Evolutionary conservation across 768 basidiomycete genomes (phyloP), one percentile per base, ranked within the genome.

Genomic region (Phaeolepiota aurea): DNA sequence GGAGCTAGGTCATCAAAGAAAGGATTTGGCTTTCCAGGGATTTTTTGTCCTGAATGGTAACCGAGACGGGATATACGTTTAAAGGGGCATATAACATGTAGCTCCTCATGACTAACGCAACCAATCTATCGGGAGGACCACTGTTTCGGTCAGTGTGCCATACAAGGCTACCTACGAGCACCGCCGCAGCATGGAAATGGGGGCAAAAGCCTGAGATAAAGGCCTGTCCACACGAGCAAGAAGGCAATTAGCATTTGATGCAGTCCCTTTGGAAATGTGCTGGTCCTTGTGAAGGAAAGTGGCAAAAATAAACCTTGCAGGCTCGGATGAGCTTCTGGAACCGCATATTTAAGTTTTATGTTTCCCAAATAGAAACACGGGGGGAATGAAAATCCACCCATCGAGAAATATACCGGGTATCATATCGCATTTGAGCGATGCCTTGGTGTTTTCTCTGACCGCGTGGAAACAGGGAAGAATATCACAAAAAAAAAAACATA

Each of bases 1-100:
- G 45, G 45, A 55, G 33, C 18, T 47, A 46, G 43, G 42, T 32
- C 32, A 37, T 38, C 37, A 52, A 37, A 35, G 31, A 46, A 51
- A 48, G 48, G 53, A 48, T 52, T 50, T 54, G 48, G 48, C 32
- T 44, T 37, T 48, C 49, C 50, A 58, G 53, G 50, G 49, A 59
- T 46, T 46, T 48, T 58, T 53, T 52, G 48, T 52, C 56, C 60
- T 49, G 49, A 58, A 56, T 38, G 45, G 53, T 51, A 54, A 50
- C 54, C 58, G 54, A 56, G 47, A 42, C 32, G 36, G 37, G 42
- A 47, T 42, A 41, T 48, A 33, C 38, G 49, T 47, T 45, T 44
- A 48, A 47, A 48, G 43, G 42, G 32, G 41, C 12, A 22, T 33
- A 50, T 38, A 46, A 31, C 38, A 44, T 37, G 42, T 42, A 47